Evolutionary conservation across 2,329 filamentous ascomycete species (phyloP).

Genomic region (Chaetoscypha palmicola): DNA sequence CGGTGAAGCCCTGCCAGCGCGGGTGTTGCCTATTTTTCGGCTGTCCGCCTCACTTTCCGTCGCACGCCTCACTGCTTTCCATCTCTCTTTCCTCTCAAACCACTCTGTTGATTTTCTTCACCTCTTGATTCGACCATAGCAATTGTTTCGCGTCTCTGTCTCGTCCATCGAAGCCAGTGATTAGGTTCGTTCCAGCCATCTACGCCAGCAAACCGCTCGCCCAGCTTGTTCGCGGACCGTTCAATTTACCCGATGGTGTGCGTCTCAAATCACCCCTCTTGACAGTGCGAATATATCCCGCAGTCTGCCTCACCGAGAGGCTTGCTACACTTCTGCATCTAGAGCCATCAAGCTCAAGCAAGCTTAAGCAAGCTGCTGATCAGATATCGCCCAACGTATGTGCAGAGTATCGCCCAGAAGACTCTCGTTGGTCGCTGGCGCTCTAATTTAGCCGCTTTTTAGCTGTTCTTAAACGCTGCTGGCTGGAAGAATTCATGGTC

Average conservation of each 20-base stretch:
- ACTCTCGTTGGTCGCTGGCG: constrained; percentile 4
- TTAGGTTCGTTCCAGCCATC: neutral
- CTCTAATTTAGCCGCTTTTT: constrained; percentile 6
- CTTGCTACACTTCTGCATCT: no score
- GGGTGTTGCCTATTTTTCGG: constrained; percentile 14
- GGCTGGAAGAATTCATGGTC: constrained; percentile 5
- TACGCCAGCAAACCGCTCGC: constrained; percentile 5
- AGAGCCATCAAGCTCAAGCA: no score
- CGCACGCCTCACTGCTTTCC: constrained; percentile 15
- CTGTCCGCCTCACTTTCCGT: constrained; percentile 18
- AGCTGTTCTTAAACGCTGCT: constrained; percentile 16
- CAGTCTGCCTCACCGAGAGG: constrained; percentile 17
- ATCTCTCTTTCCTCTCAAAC: constrained; percentile 1
- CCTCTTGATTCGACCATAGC: constrained; percentile 9
- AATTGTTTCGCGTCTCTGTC: constrained; percentile 1
- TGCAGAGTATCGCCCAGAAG: neutral
- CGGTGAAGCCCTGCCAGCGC: neutral
- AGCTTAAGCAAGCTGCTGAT: no score
- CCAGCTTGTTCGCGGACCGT: constrained; percentile 10
- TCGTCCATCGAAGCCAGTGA: constrained; percentile 1
- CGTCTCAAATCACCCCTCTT: constrained; percentile 2
- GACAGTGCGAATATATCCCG: constrained; percentile 17
- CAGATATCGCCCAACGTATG: constrained; percentile 12
- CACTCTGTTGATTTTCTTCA: neutral
- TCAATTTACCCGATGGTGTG: constrained; percentile 8